Evolutionary conservation across 805 yeast genomes (phyloP), one percentile per base, ranked within the genome.

Genomic region (Nakazawaea populi): DNA sequence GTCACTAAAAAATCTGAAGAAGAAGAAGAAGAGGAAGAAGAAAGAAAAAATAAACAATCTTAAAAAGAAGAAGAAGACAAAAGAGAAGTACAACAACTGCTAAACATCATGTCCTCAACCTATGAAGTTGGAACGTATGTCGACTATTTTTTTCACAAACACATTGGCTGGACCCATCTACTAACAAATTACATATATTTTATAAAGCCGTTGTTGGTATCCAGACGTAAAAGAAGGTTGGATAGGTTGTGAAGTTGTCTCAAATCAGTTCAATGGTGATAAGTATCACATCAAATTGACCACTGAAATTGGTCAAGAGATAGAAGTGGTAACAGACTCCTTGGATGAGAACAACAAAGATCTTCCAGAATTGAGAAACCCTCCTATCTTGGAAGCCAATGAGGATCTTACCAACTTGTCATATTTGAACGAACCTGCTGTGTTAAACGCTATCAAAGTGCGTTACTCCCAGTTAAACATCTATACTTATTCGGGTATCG

Each of bases 401-500:
- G 97, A 92, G 65, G 99, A 94, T 70, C 77, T 92, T 61, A 94
- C 98, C 2, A 85, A 90, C 49, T 76, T 92, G 51, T 90, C 97
- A 0, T 91, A 92, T 64, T 73, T 94, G 60, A 92, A 92, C 67
- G 99, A 92, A 67, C 98, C 99, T 1, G 95, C 97, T 1, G 97
- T 92, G 46, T 76, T 92, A 58, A 95, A 91, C 62, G 97, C 98
- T 18, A 92, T 94, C 65, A 85, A 82, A 61, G 80, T 87, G 55
- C 81, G 99, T 58, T 92, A 94, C 64, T 76, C 90, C 37, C 97
- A 89, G 65, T 78, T 92, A 60, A 88, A 85, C 65, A 92, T 92
- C 54, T 92, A 92, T 68, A 94, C 99, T 2, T 92, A 92, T 66
- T 88, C 96, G 1, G 99, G 99, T 67, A 94, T 92, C 51, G 99